Base-by-base conservation (phyloP, 805 yeast genomes). In the Scheffersomyces spartinae region DNA sequence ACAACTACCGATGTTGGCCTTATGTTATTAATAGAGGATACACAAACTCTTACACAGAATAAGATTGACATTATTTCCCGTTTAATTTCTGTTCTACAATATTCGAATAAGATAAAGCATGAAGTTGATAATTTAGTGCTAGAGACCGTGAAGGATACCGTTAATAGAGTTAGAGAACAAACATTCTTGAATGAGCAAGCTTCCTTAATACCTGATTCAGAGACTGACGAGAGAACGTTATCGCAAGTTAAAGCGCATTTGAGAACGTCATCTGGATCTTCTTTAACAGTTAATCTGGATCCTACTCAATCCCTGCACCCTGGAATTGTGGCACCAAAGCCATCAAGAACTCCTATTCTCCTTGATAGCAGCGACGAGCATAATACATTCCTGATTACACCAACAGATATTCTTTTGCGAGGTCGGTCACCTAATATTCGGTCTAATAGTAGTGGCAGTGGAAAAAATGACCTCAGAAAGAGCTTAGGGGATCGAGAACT, bases 101-200 rank as follows among this genome's bases (percentile, higher is more conserved):
- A 78, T 45, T 74, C 81, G 12, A 78, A 78, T 35, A 76, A 73
- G 39, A 73, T 85, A 25, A 79, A 82, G 27, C 69, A 65, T 26
- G 95, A 86, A 47, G 80, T 84, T 3, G 91, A 84, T 42, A 63
- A 52, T 12, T 54, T 74, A 41, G 85, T 85, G 3, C 49, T 80
- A 15, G 51, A 58, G 18, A 60, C 77, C 2, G 81, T 86, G 3
- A 55, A 64, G 13, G 72, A 73, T 18, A 77, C 91, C 1, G 64
- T 84, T 2, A 48, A 53, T 18, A 69, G 64, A 37, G 75, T 70
- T 8, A 55, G 57, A 27, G 71, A 53, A 22, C 52, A 50, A 28
- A 48, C 52, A 7, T 19, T 34, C 20, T 15, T 30, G 3, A 32
- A 37, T 18, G 43, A 36, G 9, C n/a, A n/a, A n/a, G n/a, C n/a